A percentile compares a stretch with the other conserved stretches of the same genome.
Conservation (phyloP, 2,329 filamentous ascomycete genomes). For the Aspergillus texensis region DNA sequence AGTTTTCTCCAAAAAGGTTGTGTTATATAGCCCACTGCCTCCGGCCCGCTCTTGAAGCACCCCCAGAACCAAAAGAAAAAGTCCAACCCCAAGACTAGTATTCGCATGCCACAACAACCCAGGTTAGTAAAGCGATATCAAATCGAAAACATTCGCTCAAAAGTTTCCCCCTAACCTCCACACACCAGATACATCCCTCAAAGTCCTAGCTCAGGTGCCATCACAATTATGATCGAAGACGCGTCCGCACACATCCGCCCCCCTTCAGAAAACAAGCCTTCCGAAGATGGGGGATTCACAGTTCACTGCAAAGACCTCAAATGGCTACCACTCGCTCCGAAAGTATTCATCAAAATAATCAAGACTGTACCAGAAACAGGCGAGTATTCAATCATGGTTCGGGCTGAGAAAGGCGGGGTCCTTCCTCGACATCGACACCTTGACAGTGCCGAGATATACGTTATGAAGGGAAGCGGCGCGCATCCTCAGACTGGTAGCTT, state of each 20-base stretch:
- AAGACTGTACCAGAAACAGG: conserved; percentile 12
- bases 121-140: background rate
- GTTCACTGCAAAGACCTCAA: conserved; percentile 1
- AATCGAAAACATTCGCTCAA: background rate
- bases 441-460: conserved; percentile 14
- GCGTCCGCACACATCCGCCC: background rate
- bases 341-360: conserved; percentile 7
- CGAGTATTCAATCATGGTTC: conserved; percentile 14
- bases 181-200: background rate
- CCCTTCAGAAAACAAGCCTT: background rate
- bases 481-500: conserved; percentile 7
- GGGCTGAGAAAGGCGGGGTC: conserved; percentile 8
- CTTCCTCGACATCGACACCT: conserved; percentile 14
- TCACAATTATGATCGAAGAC: background rate
- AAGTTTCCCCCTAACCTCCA: accelerated
- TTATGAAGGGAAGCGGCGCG: conserved; percentile 8
- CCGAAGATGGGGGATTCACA: conserved; percentile 1
- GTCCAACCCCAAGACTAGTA: too few species aligned
- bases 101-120: too few species aligned
- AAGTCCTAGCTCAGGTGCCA: background rate
- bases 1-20: too few species aligned
- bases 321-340: conserved; percentile 9
- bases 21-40: too few species aligned
- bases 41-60: too few species aligned
- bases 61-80: too few species aligned